Base-by-base conservation (phyloP, 371 early-diverging fungal species). In the Saksenaea vasiformis region DNA sequence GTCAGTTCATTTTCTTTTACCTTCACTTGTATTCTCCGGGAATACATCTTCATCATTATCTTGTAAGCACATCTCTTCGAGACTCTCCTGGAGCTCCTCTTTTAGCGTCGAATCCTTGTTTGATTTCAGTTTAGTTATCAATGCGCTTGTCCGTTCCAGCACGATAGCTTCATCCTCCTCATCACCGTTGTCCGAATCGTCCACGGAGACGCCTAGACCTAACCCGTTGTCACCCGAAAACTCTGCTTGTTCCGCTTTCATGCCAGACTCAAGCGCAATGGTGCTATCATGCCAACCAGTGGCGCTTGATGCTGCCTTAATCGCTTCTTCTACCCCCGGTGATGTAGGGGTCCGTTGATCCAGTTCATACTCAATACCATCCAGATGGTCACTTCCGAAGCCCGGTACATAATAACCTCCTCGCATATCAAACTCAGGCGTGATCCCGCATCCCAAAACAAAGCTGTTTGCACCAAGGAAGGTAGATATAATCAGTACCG, bases 341-440 rank as follows among this genome's bases (percentile, higher is more conserved):
- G 60, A 51, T 38, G 39, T 55, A 57, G 68, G 56, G 38, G 44
- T 26, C 26, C 54, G 59, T 54, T 60, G 61, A 64, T 80, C 74
- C n/a, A 82, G 51, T 44, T 79, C 83, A 41, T 72, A 64, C 58
- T 80, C 83, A 19, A 82, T 73, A 19, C 78, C 73, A 43, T 65
- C 38, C n/a, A 36, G 37, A 35, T 58, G 43, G 26, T 54, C 56
- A 15, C 60, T 56, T 1, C 56, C 60, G 8, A 39, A 24, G 26
- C 62, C 66, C 11, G 36, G 41, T 5, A 67, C 51, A 60, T 56
- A 60, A 54, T 71, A 77, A 7, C 90, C 90, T 31, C 89, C 87
- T 7, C 77, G 77, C 82, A 83, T 84, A 56, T 90, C 90, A 36
- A 86, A 67, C 61, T 90, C 90, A 0, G 90, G 88, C 1, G 84